Percentiles rank a stretch among this genome's conserved stretches.
Conservation (phyloP, 371 early-diverging fungal genomes). For the Smittium culicis region DNA sequence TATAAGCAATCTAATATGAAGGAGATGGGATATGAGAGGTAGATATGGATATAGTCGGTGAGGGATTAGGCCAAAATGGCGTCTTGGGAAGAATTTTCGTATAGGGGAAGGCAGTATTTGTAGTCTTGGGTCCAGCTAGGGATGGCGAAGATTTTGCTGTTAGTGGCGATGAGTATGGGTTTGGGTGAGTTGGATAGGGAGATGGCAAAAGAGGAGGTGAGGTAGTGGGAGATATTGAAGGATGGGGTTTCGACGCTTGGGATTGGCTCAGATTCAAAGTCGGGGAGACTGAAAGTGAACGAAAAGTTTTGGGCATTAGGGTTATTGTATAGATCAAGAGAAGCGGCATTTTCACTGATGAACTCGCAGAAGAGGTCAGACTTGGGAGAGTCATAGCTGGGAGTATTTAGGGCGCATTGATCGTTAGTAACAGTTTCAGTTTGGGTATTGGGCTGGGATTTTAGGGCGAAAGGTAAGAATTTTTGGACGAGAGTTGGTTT, state of each 20-base stretch:
- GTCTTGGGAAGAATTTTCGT: background rate
- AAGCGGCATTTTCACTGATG: background rate
- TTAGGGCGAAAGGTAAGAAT: background rate
- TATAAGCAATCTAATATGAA: too few relatives aligned
- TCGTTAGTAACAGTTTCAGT: background rate
- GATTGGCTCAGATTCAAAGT: background rate
- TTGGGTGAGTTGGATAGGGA: background rate
- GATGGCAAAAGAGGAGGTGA: background rate
- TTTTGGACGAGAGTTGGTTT: background rate
- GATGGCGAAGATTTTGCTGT: background rate
- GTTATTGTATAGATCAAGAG: too few relatives aligned
- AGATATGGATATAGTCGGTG: background rate
- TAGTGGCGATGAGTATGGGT: background rate
- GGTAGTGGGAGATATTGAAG: background rate
- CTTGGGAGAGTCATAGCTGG: background rate
- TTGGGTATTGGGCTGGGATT: background rate
- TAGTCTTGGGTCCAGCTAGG: background rate
- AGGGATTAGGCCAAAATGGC: background rate
- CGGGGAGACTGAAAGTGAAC: background rate
- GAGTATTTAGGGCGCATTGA: too few relatives aligned
- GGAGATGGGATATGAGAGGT: background rate
- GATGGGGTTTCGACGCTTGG: background rate
- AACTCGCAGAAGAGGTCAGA: background rate
- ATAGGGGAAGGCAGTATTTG: background rate
- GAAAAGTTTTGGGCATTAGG: background rate